Evolutionary conservation across 1,284 basidiomycete genomes (phyloP), one percentile per base, ranked within the genome.

Genomic region (Vanrija pseudolonga): DNA sequence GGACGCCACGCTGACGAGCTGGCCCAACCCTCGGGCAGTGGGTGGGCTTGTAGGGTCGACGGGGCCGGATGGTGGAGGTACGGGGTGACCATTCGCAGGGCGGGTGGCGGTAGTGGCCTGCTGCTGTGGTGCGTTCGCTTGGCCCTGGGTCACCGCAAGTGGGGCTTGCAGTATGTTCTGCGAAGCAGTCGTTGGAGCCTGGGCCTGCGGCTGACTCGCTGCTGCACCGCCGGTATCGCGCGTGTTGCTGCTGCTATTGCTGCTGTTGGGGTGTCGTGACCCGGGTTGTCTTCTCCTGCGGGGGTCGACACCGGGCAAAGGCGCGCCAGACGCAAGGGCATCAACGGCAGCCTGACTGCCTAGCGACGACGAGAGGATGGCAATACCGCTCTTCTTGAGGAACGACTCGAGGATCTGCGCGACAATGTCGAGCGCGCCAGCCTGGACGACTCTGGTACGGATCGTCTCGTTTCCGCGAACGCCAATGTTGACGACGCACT

Each of bases 401-500:
- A 91, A 98, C 24, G 89, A 89, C 77, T 97, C 93, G 28, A 98
- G 81, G 28, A 98, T 90, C 65, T 90, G 90, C 6, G 93, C 90
- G 2, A 96, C 92, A 37, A 98, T 89, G 57, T 96, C 91, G 18
- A 98, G 81, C 2, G 94, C 92, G 23, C 95, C 95, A 0, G 94
- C 92, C 74, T 98, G 92, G 3, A 98, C 96, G 19, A 98, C 94
- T 4, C 94, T 82, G 52, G 88, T 89, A 42, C 95, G 82, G 64
- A 95, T 93, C 23, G 84, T 83, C 73, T 98, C 95, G 61, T 86
- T 90, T n/a, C 96, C 96, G 38, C 95, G 82, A 0, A 99, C 94
- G 45, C 96, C 95, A 64, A 98, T 93, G 76, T 98, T 98, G 64
- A 96, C 93, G 44, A 98, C 87, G 70, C 92, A 97, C 71, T 98